These are phyloP conservation scores for Hypoxylon sp. DNA, from an alignment of 2,329 filamentous ascomycete species.

Conservation along the genomic window DNA sequence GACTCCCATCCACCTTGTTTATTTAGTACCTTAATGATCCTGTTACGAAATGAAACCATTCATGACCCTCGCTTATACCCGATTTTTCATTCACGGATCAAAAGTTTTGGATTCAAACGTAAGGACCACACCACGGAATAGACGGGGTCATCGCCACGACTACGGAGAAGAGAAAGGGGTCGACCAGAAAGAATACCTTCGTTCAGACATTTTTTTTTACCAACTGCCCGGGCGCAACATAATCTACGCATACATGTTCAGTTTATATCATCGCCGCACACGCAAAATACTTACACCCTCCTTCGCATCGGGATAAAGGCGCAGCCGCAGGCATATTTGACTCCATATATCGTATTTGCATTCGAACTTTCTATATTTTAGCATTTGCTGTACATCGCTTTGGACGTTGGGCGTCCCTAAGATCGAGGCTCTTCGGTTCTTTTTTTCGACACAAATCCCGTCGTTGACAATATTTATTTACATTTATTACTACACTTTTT, in stretches of 20 bases:
- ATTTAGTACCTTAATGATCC: constrained; percentile 40
- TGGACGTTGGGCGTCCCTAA: constrained; percentile 34
- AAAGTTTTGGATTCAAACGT: constrained; percentile 39
- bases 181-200: constrained; percentile 29
- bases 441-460: constrained; percentile 23
- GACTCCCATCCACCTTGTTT: constrained; percentile 20
- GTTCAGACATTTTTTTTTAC: constrained; percentile 26
- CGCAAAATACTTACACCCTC: constrained; percentile 40
- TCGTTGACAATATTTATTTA: constrained; percentile 29
- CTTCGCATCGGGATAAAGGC: constrained; percentile 50
- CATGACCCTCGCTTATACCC: constrained; percentile 50
- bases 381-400: constrained; percentile 42
- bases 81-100: constrained; percentile 36
- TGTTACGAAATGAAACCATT: constrained; percentile 45
- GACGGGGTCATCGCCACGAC: constrained; percentile 37
- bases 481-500: constrained; percentile 14
- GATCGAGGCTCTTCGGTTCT: constrained; percentile 22
- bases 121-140: constrained; percentile 35
- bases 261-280: constrained; percentile 26
- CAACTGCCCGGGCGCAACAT: constrained; percentile 37
- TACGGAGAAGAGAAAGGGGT: constrained; percentile 28
- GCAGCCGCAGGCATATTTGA: constrained; percentile 43
- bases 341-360: constrained; percentile 38
- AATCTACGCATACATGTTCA: constrained; percentile 29
- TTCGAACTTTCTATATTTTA: constrained; percentile 33